A percentile compares a stretch with the other conserved stretches of the same genome.
These are phyloP conservation scores for Ceratocystis colombiana DNA, from an alignment of 2,329 filamentous ascomycete species.

Conservation along the genomic window DNA sequence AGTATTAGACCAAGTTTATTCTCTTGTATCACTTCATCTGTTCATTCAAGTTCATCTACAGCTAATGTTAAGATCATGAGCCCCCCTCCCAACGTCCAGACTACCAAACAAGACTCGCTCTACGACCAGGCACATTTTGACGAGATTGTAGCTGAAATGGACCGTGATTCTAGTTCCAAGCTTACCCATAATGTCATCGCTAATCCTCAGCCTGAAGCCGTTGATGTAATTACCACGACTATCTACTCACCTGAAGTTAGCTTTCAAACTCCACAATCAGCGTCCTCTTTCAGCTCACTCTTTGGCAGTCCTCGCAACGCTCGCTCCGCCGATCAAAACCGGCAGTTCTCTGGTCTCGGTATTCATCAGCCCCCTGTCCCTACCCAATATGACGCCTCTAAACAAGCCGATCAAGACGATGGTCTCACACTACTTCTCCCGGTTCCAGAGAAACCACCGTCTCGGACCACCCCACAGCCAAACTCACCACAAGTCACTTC, in stretches of 20 bases:
- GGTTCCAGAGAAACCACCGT: not conserved
- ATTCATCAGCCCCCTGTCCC: not conserved
- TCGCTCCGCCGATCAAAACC: not conserved
- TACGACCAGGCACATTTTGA: not conserved
- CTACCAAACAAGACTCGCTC: not conserved
- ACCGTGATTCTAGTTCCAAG: not conserved
- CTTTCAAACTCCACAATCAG: conserved; percentile 17
- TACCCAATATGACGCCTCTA: not conserved
- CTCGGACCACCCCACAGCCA: not conserved
- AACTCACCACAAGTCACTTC: not conserved
- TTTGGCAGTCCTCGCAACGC: conserved; percentile 7
- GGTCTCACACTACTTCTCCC: not conserved
- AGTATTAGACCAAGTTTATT: not conserved
- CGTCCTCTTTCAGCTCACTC: not conserved
- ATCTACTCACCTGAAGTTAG: conserved; percentile 13
- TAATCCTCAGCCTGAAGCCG: not conserved
- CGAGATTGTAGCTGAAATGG: not conserved
- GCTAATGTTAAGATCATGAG: not conserved
- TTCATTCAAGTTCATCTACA: not conserved
- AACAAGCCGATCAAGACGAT: not conserved
- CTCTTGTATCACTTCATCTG: not conserved
- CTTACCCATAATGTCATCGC: not conserved
- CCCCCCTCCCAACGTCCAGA: not conserved
- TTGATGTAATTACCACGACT: not conserved
- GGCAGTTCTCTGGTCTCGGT: not conserved